Conservation (phyloP, 1,284 basidiomycete genomes). For the Mycocalia duriaeana region DNA sequence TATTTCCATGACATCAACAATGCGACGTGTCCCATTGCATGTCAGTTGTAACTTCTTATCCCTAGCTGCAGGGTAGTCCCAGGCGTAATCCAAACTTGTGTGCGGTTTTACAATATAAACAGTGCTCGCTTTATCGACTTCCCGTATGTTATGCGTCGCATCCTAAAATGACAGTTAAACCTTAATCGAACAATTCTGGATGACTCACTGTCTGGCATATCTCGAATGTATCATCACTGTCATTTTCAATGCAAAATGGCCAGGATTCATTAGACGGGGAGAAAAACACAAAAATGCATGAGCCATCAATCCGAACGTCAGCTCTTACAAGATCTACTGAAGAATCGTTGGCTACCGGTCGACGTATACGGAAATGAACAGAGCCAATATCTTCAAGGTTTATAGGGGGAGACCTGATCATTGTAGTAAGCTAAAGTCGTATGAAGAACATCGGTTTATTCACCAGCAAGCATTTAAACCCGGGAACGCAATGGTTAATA, state of each 20-base stretch:
- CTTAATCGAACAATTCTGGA: neutral
- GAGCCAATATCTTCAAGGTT: conserved; percentile 89
- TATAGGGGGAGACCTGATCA: conserved; percentile 82
- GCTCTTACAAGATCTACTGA: conserved; percentile 68
- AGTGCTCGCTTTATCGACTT: conserved; percentile 30
- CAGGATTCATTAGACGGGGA: conserved; percentile 68
- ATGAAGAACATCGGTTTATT: conserved; percentile 9
- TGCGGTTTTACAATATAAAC: conserved; percentile 59
- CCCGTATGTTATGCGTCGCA: conserved; percentile 35
- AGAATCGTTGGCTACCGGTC: conserved; percentile 22
- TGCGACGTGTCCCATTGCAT: conserved; percentile 63
- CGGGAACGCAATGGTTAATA: conserved; percentile 82
- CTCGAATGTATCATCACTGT: conserved; percentile 69
- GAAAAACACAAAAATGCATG: conserved; percentile 86
- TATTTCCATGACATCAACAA: conserved; percentile 94
- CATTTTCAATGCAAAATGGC: conserved; percentile 92
- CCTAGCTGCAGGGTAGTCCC: conserved; percentile 88
- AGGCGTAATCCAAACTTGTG: conserved; percentile 72
- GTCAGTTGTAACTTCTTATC: conserved; percentile 79
- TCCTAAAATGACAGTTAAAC: conserved; percentile 36
- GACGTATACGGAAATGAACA: conserved; percentile 71
- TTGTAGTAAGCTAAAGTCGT: neutral
- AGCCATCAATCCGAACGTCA: conserved; percentile 82
- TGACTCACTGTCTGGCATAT: conserved; percentile 73
- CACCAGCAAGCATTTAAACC: conserved; percentile 87